phyloP scores from a whole-genome alignment of 169 alveolate genomes.

The Hepatocystis sp. region DNA sequence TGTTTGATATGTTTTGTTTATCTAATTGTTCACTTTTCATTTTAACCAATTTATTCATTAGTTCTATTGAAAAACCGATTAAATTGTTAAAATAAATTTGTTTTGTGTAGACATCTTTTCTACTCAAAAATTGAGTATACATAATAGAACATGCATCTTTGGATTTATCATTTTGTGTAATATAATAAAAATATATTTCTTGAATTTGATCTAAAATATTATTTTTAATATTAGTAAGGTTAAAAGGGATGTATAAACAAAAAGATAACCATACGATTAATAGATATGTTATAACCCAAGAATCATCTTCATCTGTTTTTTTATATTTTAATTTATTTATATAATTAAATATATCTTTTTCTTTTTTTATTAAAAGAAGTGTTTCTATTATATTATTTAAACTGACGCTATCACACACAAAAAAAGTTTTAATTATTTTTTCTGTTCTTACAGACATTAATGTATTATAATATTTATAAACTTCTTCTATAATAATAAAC shows the following conservation, averaged over 20 bases:
- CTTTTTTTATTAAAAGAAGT: conserved; percentile 26
- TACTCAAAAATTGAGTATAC: conserved; percentile 48
- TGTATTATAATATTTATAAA: conserved; percentile 59
- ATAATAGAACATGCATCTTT: conserved; percentile 62
- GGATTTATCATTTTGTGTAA: conserved; percentile 47
- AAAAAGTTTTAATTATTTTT: conserved; percentile 51
- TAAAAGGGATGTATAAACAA: conserved; percentile 51
- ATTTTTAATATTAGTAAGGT: conserved; percentile 2
- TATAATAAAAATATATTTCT: conserved; percentile 63
- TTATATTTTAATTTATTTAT: conserved; percentile 10
- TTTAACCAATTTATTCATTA: conserved; percentile 31
- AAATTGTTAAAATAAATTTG: conserved; percentile 19
- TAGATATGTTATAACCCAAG: conserved; percentile 43
- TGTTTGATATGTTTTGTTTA: too few relatives aligned
- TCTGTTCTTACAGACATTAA: conserved; percentile 62
- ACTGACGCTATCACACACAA: conserved; percentile 39
- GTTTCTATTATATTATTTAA: conserved; percentile 20
- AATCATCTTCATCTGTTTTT: conserved; percentile 36
- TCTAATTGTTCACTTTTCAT: background rate
- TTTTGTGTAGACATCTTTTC: conserved; percentile 26
- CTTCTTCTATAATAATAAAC: conserved; percentile 33
- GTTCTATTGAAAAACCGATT: conserved; percentile 46
- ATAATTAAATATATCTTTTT: conserved; percentile 10
- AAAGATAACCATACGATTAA: conserved; percentile 56
- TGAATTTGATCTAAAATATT: conserved; percentile 15